Evolutionary conservation across 192 early-diverging fungal genomes (phyloP), one percentile per base, ranked within the genome.

Genomic region (Podila epicladia): DNA sequence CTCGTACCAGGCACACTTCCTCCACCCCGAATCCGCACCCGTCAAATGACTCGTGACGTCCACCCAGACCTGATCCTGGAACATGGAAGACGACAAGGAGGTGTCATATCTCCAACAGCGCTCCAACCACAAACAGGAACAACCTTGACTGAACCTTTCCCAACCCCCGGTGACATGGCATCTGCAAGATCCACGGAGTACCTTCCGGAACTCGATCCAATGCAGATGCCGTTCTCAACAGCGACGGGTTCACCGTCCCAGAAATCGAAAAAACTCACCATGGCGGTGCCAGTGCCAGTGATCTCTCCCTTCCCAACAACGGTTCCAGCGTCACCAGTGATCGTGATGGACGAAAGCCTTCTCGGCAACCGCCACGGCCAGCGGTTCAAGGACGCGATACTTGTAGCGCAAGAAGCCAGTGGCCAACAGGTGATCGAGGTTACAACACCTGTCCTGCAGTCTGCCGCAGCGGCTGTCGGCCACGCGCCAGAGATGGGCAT

Each of bases 351-450:
- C 35, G 32, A 33, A 24, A 29, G 0, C 0, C 55, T 68, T 12
- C 50, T 68, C 7, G 55, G 53, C 9, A 68, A 17, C 15, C 51
- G 57, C 24, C 66, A 38, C 32, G 57, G 53, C 15, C 66, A 68
- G 29, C 17, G 66, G 3, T 68, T 38, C 55, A 68, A 68, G 55
- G 55, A 68, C 4, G 66, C 55, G 5, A n/a, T 59, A 0, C 53
- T 57, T 15, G 26, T 28, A 11, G 66, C 55, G 2, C 53, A 68
- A 15, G 66, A 68, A 31, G 66, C 55, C 15, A 58, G 66, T 38
- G 62, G 32, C 35, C 31, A 63, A 8, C 31, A 63, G 33, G 62
- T 37, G 4, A n/a, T 63, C 33, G 20, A n/a, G 31, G 20, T 63
- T 24, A n/a, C 62, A 3, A 35, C 62, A 22, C 62, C 62, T n/a